Evolutionary conservation across 129 eudicot genomes (phyloP), one percentile per base, ranked within the genome.

Genomic region (Chrysanthemum makinoi): DNA sequence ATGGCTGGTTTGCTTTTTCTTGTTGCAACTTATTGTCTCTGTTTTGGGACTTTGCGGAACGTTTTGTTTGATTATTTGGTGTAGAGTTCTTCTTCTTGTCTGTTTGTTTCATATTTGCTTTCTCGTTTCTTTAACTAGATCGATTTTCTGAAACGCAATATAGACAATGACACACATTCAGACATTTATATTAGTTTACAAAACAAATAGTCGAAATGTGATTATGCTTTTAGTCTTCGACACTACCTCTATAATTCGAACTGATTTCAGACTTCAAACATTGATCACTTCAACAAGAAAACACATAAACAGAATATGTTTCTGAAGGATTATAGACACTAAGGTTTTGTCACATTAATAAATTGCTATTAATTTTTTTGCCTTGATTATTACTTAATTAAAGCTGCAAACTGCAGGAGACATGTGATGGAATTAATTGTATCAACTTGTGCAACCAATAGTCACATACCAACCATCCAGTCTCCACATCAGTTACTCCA

Each of bases 81-180:
- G 82, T 75, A 77, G 77, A 70, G 62, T 61, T 82, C 72, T 80
- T 83, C 82, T 74, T 83, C 82, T 74, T 83, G 57, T 83, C 95
- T 10, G 81, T 74, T 75, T 88, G 90, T 77, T 85, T 88, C 89
- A 88, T 86, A 70, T 67, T 83, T 68, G 58, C 73, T 80, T 35
- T 50, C 24, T 57, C 62, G 50, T 47, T 52, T 60, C 33, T 66
- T 69, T 68, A 86, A 66, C 78, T 72, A 80, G 19, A 68, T 13
- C 8, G 24, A 53, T 19, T 11, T 0, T n/a, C 44, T 18, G 2
- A 9, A 16, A 10, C 3, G 26, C 6, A 47, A 15, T 63, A 63
- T 5, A 19, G n/a, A 62, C 51, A 63, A 39, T 54, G 39, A 33
- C 64, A 19, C 46, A 16, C 15, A 69, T 33, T 2, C 65, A 18